Conservation (phyloP, 2,329 filamentous ascomycete genomes). For the Pyricularia sp. region DNA sequence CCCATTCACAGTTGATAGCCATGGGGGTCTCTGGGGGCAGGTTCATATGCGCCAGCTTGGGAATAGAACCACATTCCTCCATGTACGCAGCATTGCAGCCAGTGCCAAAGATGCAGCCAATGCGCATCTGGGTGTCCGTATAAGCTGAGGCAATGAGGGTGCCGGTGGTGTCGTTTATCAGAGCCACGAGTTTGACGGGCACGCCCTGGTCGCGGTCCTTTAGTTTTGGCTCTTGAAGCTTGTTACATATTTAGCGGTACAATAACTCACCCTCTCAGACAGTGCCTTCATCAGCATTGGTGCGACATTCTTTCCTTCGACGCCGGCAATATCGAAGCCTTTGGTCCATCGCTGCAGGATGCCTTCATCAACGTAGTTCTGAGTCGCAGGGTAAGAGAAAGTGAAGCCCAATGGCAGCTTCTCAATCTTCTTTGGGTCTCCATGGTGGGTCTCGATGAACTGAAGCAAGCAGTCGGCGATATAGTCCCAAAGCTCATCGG, state of each 20-base stretch:
- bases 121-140: constrained; percentile 84
- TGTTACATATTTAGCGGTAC: not conserved
- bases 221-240: constrained; percentile 5
- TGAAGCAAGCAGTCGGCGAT: constrained; percentile 85
- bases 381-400: constrained; percentile 88
- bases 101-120: constrained; percentile 96
- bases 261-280: constrained; percentile 43
- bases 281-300: constrained; percentile 75
- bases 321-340: constrained; percentile 85
- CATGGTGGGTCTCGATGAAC: constrained; percentile 78
- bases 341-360: constrained; percentile 94
- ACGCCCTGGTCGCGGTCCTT: constrained; percentile 44
- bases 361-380: constrained; percentile 87
- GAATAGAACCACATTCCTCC: constrained; percentile 81
- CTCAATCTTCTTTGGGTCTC: constrained; percentile 45
- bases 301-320: constrained; percentile 83
- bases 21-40: constrained; percentile 73
- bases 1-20: constrained; percentile 97
- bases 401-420: constrained; percentile 80
- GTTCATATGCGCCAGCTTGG: constrained; percentile 86
- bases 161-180: constrained; percentile 97
- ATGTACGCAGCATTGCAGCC: constrained; percentile 98
- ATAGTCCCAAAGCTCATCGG: constrained; percentile 87
- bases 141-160: constrained; percentile 94
- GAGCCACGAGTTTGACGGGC: constrained; percentile 80